A percentile compares a stretch with the other conserved stretches of the same genome.
phyloP scores from a whole-genome alignment of 73 alveolate genomes.

The Blepharisma stoltei region DNA sequence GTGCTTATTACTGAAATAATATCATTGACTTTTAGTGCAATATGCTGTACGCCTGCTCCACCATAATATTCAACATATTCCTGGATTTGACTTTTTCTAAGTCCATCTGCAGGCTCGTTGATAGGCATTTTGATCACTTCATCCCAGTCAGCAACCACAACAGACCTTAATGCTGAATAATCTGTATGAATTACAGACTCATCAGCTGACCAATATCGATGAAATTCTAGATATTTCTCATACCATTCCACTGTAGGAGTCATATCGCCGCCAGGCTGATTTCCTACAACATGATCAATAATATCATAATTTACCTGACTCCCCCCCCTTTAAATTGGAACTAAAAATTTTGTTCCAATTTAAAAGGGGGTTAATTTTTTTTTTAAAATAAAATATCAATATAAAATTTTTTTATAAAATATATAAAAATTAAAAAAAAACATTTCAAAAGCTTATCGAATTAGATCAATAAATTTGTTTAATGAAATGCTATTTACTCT shows the following conservation, averaged over 20 bases:
- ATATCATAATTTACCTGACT: conserved; percentile 43
- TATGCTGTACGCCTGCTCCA: conserved; percentile 73
- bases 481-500: too few species aligned
- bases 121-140: conserved; percentile 84
- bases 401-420: too few species aligned
- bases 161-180: conserved; percentile 75
- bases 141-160: conserved; percentile 84
- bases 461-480: too few species aligned
- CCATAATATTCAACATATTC: conserved; percentile 85
- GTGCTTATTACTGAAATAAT: conserved; percentile 57
- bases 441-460: too few species aligned
- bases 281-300: conserved; percentile 84
- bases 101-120: conserved; percentile 88
- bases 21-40: conserved; percentile 70
- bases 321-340: too few species aligned
- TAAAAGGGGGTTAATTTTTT: too few species aligned
- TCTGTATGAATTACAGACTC: conserved; percentile 85
- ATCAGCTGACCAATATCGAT: conserved; percentile 86
- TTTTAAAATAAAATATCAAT: too few species aligned
- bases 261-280: conserved; percentile 82
- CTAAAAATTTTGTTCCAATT: too few species aligned
- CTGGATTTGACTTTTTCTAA: conserved; percentile 76
- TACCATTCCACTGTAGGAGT: conserved; percentile 80
- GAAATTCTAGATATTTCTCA: conserved; percentile 85
- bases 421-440: too few species aligned